A percentile compares a stretch with the other conserved stretches of the same genome.
phyloP scores from a whole-genome alignment of 169 alveolate species.

The Plasmodium gallinaceum region DNA sequence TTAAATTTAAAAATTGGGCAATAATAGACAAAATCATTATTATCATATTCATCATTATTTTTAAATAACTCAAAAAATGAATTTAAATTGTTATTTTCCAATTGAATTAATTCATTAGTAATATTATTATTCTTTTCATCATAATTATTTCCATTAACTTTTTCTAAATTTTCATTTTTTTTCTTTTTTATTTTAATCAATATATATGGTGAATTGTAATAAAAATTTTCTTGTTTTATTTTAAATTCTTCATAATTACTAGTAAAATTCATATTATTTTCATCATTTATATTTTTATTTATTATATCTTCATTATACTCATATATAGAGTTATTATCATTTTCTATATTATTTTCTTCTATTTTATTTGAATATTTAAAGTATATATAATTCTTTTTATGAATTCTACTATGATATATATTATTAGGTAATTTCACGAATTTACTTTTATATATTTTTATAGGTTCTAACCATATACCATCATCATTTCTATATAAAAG shows the following conservation, averaged over 20 bases:
- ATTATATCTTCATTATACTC: background rate
- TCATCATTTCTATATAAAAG: conserved; percentile 25
- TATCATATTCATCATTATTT: conserved; percentile 30
- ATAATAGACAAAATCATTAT: conserved; percentile 29
- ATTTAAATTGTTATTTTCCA: background rate
- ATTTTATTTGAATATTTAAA: conserved; percentile 18
- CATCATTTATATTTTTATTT: background rate
- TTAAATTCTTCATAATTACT: background rate
- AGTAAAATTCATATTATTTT: background rate
- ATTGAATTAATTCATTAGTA: background rate
- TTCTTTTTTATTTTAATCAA: conserved; percentile 49
- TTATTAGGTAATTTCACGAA: conserved; percentile 12
- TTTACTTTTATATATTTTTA: conserved; percentile 42
- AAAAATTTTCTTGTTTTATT: conserved; percentile 32
- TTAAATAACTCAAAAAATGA: conserved; percentile 24
- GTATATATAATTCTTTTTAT: conserved; percentile 38
- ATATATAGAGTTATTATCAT: background rate
- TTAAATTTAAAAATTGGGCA: conserved; percentile 56
- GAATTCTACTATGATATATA: conserved; percentile 16
- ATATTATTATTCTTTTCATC: conserved; percentile 3
- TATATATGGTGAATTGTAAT: conserved; percentile 63
- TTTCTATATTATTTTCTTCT: conserved; percentile 51
- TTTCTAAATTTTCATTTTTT: conserved; percentile 19
- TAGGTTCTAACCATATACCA: conserved; percentile 52
- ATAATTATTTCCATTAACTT: conserved; percentile 1